These are phyloP conservation scores for Dictyostelium firmibasis DNA, from an alignment of 78 protist genomes.

Conservation along the genomic window DNA sequence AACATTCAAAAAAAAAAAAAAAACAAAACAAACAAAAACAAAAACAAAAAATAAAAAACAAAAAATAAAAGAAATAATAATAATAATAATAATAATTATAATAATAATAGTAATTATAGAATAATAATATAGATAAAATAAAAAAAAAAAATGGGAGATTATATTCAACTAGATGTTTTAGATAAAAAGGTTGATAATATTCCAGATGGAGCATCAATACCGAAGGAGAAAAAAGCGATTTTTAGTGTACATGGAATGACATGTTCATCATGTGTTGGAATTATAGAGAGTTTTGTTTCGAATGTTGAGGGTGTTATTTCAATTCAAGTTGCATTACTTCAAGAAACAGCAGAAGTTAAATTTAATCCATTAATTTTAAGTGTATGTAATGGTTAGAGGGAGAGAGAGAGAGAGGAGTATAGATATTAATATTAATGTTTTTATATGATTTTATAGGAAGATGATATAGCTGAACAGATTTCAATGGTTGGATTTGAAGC, in stretches of 20 bases:
- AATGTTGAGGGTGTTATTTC: constrained; percentile 36
- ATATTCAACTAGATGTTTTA: constrained; percentile 3
- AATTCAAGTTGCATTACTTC: constrained; percentile 63
- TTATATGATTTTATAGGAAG: constrained; percentile 25
- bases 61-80: neutral
- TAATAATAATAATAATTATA: neutral
- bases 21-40: too few species aligned
- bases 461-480: constrained; percentile 47
- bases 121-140: neutral
- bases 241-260: constrained; percentile 81
- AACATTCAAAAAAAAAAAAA: too few species aligned
- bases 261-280: constrained; percentile 80
- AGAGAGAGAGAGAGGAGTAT: neutral
- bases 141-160: neutral
- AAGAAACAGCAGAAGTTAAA: constrained; percentile 20
- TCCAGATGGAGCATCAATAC: constrained; percentile 10
- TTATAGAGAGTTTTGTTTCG: constrained; percentile 47
- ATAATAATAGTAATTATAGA: neutral
- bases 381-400: neutral
- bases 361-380: constrained; percentile 57
- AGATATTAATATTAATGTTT: neutral
- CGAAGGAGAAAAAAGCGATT: constrained; percentile 17
- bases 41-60: too few species aligned
- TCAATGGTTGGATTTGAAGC: constrained; percentile 58
- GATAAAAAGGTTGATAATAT: neutral